Evolutionary conservation across 2,329 filamentous ascomycete genomes (phyloP), one percentile per base, ranked within the genome.

Genomic region (Balansia obtecta): DNA sequence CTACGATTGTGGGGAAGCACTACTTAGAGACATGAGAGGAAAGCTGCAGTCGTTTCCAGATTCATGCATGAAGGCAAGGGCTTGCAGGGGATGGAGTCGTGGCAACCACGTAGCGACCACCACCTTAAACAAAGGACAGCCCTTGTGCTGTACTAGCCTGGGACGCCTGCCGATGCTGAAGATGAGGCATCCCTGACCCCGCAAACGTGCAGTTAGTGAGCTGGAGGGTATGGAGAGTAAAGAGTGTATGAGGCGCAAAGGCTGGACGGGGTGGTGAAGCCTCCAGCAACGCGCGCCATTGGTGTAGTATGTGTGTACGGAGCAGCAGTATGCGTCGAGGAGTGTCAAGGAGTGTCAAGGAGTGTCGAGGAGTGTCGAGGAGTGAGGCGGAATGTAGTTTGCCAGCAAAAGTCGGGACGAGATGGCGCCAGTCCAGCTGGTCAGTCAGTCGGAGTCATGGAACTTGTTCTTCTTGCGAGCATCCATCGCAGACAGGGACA

Each of bases 401-500:
- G 16, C 40, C 16, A 33, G 27, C 16, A 38, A 15, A 38, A 15
- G 39, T 44, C 44, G 16, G 34, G 45, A 47, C 37, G 45, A 49
- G 42, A 45, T 45, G 13, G 44, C 49, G 38, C 39, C 42, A 45
- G 15, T 50, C 48, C 18, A 44, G 13, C 22, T 37, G 20, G 48
- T 41, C 27, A 32, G 48, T 41, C 27, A 8, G 8, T 45, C 33
- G 33, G 27, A 27, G 27, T 27, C 27, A 33, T 27, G 11, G 20
- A 20, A 45, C 43, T 15, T 22, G 18, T 15, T 42, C n/a, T 20
- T 22, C n/a, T n/a, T n/a, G n/a, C n/a, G n/a, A n/a, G 11, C 18
- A 18, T 12, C 11, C 40, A 10, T 42, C 18, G 11, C 27, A n/a
- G 42, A 45, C 42, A 30, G 42, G 42, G 42, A 11, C 33, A 4